A percentile compares a stretch with the other conserved stretches of the same genome.
These are phyloP conservation scores for Mycena crocata DNA, from an alignment of 768 basidiomycete genomes.

Conservation along the genomic window DNA sequence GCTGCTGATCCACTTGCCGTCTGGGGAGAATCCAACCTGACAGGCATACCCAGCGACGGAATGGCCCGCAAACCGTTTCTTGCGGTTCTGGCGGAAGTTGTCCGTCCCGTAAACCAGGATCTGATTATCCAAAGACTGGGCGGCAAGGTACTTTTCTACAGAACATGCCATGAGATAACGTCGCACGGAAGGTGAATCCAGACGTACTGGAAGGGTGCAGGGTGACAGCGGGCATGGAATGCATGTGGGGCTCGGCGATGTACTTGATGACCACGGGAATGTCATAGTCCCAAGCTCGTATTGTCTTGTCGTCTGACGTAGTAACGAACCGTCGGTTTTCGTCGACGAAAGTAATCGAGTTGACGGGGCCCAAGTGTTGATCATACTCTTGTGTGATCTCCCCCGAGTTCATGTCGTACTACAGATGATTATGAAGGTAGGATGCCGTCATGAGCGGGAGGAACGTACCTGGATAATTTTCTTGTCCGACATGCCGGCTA, in stretches of 20 bases:
- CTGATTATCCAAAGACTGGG: constrained; percentile 98
- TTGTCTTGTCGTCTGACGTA: constrained; percentile 98
- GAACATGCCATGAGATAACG: constrained; percentile 23
- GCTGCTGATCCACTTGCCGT: constrained; percentile 98
- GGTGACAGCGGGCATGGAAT: constrained; percentile 99
- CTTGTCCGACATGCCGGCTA: constrained; percentile 99
- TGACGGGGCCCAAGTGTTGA: constrained; percentile 97
- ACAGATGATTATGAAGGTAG: constrained; percentile 31
- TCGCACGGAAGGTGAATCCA: constrained; percentile 7
- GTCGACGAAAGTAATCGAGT: constrained; percentile 98
- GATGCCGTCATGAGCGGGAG: not conserved
- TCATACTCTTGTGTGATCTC: constrained; percentile 99
- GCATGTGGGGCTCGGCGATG: constrained; percentile 99
- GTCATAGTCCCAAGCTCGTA: constrained; percentile 99
- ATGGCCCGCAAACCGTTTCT: constrained; percentile 98
- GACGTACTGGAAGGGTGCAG: constrained; percentile 92
- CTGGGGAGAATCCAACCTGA: constrained; percentile 96
- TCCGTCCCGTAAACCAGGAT: constrained; percentile 98
- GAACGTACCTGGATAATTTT: constrained; percentile 93
- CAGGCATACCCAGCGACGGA: constrained; percentile 98
- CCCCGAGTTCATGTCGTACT: constrained; percentile 96
- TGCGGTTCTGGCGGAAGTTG: constrained; percentile 98
- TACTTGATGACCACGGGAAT: constrained; percentile 99
- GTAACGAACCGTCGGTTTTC: constrained; percentile 98
- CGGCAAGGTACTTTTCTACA: constrained; percentile 94